Conservation (phyloP, 139 green algal genomes). For the Coelastrella sp. region DNA sequence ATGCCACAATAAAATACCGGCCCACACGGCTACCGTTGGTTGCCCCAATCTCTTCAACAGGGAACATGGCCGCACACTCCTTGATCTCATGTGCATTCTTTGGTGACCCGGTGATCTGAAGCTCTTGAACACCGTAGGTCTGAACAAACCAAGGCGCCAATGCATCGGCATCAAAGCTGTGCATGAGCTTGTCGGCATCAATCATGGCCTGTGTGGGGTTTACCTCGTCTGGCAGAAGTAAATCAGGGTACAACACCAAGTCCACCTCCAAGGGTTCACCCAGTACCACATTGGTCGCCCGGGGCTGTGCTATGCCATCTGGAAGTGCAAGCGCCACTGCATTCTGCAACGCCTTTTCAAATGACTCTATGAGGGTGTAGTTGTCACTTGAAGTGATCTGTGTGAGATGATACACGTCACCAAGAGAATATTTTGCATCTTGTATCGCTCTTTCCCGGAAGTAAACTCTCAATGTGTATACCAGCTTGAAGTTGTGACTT, state of each 20-base stretch:
- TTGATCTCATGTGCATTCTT: neutral
- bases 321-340: neutral
- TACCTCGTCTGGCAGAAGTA: constrained; percentile 13
- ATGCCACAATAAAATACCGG: neutral
- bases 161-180: neutral
- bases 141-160: neutral
- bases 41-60: neutral
- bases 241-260: neutral
- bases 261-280: constrained; percentile 9
- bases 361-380: constrained; percentile 1
- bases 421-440: neutral
- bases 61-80: neutral
- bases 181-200: neutral
- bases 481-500: neutral
- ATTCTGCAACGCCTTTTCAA: neutral
- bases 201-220: neutral
- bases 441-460: neutral
- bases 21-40: constrained; percentile 1
- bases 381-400: neutral
- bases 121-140: neutral
- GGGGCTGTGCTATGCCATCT: neutral
- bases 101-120: neutral
- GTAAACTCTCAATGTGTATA: neutral
- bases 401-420: neutral
- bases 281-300: neutral